phyloP scores from a whole-genome alignment of 2,329 filamentous ascomycete genomes.

The Fusarium liriodendri region DNA sequence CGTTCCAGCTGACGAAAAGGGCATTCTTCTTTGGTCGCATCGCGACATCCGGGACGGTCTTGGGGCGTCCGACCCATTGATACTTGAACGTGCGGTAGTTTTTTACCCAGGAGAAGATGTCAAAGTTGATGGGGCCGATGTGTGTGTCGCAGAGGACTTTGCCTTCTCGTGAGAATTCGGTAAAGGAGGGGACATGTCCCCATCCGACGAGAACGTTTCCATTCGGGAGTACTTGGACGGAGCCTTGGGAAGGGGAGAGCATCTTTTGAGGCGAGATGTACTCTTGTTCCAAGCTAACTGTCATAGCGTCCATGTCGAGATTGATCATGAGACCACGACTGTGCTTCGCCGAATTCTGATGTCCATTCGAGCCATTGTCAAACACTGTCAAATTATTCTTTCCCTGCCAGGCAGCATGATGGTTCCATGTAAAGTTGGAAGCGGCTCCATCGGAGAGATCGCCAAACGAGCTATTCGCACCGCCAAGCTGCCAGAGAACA shows the following conservation, averaged over 20 bases:
- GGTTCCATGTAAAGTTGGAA: conserved; percentile 60
- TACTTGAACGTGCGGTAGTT: conserved; percentile 67
- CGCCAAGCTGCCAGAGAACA: conserved; percentile 65
- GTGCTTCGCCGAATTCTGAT: conserved; percentile 22
- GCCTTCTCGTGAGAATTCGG: conserved; percentile 60
- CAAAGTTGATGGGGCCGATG: conserved; percentile 52
- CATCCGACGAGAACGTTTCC: conserved; percentile 68
- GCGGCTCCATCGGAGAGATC: conserved; percentile 48
- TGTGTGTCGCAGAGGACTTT: conserved; percentile 64
- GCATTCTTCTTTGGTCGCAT: conserved; percentile 35
- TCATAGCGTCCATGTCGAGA: conserved; percentile 36
- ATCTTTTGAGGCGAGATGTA: conserved; percentile 60
- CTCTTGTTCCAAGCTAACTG: conserved; percentile 53
- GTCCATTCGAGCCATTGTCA: conserved; percentile 45
- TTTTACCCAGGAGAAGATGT: conserved; percentile 52
- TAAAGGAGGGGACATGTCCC: conserved; percentile 62
- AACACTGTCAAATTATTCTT: conserved; percentile 62
- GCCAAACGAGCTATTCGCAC: conserved; percentile 54
- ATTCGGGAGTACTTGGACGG: conserved; percentile 64
- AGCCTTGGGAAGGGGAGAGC: conserved; percentile 51
- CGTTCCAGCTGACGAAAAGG: conserved; percentile 66
- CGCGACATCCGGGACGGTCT: conserved; percentile 38
- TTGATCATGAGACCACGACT: conserved; percentile 42
- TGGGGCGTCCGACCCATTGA: conserved; percentile 62
- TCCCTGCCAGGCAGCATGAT: conserved; percentile 62